phyloP scores from a whole-genome alignment of 2,329 filamentous ascomycete genomes.

The Pyrenophora seminiperda region DNA sequence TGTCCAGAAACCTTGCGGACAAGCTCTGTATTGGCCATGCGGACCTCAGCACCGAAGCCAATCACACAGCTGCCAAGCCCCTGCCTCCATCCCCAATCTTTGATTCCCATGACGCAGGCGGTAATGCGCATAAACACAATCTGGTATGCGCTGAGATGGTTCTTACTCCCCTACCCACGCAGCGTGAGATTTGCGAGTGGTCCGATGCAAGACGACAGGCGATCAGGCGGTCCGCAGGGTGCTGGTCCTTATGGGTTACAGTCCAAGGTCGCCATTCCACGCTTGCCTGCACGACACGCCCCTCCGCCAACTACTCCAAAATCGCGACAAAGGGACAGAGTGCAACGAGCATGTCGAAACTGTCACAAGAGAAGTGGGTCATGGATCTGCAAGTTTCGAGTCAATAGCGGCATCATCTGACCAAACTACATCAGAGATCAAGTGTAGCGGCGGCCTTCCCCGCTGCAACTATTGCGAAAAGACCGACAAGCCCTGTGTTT shows the following conservation, averaged over 20 bases:
- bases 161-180: neutral
- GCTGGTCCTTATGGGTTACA: conserved; percentile 3
- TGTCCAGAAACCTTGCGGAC: neutral
- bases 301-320: conserved; percentile 4
- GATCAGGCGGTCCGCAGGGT: neutral
- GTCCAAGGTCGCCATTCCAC: conserved; percentile 15
- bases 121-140: neutral
- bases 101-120: conserved; percentile 8
- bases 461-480: conserved; percentile 39
- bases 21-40: neutral
- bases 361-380: conserved; percentile 25
- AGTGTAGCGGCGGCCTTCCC: conserved; percentile 41
- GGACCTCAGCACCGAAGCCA: conserved; percentile 9
- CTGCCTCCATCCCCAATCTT: neutral
- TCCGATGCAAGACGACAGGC: conserved; percentile 12
- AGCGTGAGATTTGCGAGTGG: conserved; percentile 3
- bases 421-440: conserved; percentile 32
- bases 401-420: neutral
- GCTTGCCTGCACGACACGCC: conserved; percentile 10
- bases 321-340: conserved; percentile 13
- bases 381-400: neutral
- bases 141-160: neutral
- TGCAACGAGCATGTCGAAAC: conserved; percentile 17
- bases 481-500: conserved; percentile 32
- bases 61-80: conserved; percentile 8